A percentile compares a stretch with the other conserved stretches of the same genome.
Conservation (phyloP, 805 yeast species). For the Candida alai region DNA sequence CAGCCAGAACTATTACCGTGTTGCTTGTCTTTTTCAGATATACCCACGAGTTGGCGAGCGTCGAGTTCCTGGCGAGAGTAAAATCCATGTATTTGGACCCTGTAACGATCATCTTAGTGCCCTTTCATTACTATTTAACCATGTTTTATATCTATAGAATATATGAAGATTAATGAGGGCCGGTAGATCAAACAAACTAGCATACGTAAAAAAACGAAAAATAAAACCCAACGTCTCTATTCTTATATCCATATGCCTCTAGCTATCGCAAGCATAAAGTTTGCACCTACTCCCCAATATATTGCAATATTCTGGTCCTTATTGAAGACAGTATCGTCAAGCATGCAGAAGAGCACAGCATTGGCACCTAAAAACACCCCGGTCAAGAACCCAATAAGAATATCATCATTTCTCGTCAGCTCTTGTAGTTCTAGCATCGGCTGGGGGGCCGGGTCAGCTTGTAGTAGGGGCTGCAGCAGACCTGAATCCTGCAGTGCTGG, state of each 20-base stretch:
- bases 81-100: conserved; percentile 25
- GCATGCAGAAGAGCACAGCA: conserved; percentile 55
- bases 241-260: conserved; percentile 44
- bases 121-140: conserved; percentile 30
- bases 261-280: conserved; percentile 62
- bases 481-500: neutral
- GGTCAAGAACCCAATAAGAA: conserved; percentile 63
- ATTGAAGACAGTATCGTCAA: conserved; percentile 58
- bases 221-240: too few species aligned
- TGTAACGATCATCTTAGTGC: conserved; percentile 45
- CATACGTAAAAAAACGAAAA: too few species aligned
- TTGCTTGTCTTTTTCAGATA: conserved; percentile 46
- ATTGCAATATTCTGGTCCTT: conserved; percentile 65
- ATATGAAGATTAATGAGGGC: conserved; percentile 37
- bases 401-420: conserved; percentile 50
- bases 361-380: conserved; percentile 78
- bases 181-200: conserved; percentile 48
- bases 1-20: conserved; percentile 51
- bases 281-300: conserved; percentile 65
- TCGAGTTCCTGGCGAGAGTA: conserved; percentile 48
- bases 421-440: conserved; percentile 30
- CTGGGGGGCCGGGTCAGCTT: conserved; percentile 13
- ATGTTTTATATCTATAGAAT: conserved; percentile 13
- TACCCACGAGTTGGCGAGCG: conserved; percentile 49
- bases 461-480: conserved; percentile 4